Evolutionary conservation across 148 eudicot genomes (phyloP).

Genomic region (Dysphania ambrosioides): DNA sequence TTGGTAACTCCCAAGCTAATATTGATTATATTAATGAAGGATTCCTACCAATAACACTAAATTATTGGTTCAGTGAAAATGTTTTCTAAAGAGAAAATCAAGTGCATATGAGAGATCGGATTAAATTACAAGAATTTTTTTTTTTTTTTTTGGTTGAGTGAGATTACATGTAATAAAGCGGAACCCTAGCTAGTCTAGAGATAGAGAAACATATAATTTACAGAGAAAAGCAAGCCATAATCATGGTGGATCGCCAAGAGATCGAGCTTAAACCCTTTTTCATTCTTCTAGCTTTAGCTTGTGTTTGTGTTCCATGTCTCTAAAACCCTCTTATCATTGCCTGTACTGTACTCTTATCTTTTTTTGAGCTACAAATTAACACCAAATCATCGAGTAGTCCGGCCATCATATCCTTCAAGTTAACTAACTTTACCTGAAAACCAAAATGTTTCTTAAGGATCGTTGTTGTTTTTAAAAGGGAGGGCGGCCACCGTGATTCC

Average conservation of each 20-base stretch:
- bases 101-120: not conserved
- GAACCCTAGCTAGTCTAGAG: constrained; percentile 29
- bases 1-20: constrained; percentile 26
- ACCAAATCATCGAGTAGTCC: not conserved
- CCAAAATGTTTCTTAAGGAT: not conserved
- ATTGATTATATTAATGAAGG: constrained; percentile 11
- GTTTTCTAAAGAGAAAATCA: too few relatives aligned
- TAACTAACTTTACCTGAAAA: not conserved
- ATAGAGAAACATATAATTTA: constrained; percentile 23
- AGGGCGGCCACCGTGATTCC: constrained; percentile 29
- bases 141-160: not conserved
- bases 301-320: too few relatives aligned
- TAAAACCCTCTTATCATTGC: not conserved
- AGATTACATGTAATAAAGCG: constrained; percentile 21
- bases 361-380: constrained; percentile 9
- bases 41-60: too few relatives aligned
- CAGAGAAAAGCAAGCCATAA: not conserved
- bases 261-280: constrained; percentile 1
- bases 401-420: not conserved
- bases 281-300: not conserved
- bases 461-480: constrained; percentile 15
- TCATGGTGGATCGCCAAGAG: not conserved
- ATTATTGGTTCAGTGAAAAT: constrained; percentile 12
- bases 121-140: not conserved
- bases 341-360: not conserved